Percentiles rank a stretch among this genome's conserved stretches.
Evolutionary conservation across 2,329 filamentous ascomycete species (phyloP).

Genomic region (Lasiodiplodia sp.): DNA sequence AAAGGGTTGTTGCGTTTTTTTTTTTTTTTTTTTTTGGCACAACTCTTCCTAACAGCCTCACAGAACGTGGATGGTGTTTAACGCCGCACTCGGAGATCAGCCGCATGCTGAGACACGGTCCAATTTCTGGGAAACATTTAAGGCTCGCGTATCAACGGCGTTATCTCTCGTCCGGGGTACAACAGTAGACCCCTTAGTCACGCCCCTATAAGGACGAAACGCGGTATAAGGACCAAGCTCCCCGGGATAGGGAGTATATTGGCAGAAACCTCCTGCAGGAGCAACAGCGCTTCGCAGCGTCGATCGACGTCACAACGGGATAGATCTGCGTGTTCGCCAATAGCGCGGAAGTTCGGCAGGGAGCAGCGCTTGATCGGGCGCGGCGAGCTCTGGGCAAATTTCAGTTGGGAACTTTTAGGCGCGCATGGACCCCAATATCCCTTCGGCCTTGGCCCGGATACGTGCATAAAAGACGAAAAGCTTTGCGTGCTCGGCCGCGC

Average conservation of each 20-base stretch:
- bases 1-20: too few relatives aligned
- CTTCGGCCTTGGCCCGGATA: conserved; percentile 13
- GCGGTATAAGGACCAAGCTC: conserved; percentile 12
- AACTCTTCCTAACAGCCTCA: neutral
- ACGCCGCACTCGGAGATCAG: conserved; percentile 14
- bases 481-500: neutral
- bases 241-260: neutral
- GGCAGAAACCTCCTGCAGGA: conserved; percentile 7
- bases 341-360: conserved; percentile 10
- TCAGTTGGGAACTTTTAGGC: conserved; percentile 23
- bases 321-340: conserved; percentile 9
- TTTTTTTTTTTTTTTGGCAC: neutral
- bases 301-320: conserved; percentile 3
- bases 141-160: conserved; percentile 1
- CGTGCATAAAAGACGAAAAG: neutral
- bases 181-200: neutral
- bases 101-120: conserved; percentile 4
- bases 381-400: conserved; percentile 8
- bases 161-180: conserved; percentile 22
- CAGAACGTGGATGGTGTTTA: neutral
- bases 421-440: conserved; percentile 21
- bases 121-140: neutral
- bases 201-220: conserved; percentile 19
- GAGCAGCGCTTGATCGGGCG: conserved; percentile 4
- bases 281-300: neutral